A percentile compares a stretch with the other conserved stretches of the same genome.
Evolutionary conservation across 139 green algal genomes (phyloP).

Genomic region (Coccomyxa sp.): DNA sequence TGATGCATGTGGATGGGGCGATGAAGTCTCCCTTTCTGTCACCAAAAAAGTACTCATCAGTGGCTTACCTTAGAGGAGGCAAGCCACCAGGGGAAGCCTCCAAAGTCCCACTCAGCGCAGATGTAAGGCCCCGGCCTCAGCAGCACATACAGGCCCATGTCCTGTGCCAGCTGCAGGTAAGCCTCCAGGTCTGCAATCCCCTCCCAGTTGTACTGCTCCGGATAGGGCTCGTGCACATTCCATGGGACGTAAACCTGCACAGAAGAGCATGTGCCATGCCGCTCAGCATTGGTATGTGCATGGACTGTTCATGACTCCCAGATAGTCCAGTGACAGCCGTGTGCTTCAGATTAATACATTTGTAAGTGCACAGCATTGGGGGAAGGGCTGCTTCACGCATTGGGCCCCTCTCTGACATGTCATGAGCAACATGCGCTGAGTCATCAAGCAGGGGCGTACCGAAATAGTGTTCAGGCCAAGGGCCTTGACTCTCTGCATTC

Average conservation of each 20-base stretch:
- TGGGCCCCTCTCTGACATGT: too few relatives aligned
- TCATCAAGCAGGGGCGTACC: slow-evolving; percentile 3
- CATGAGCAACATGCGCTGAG: too few relatives aligned
- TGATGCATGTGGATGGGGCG: background rate
- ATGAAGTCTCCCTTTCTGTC: background rate
- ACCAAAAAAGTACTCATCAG: background rate
- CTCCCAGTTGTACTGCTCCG: slow-evolving; percentile 24
- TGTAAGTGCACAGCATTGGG: too few relatives aligned
- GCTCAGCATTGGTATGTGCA: too few relatives aligned
- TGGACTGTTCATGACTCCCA: too few relatives aligned
- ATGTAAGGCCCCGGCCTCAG: slow-evolving; percentile 47
- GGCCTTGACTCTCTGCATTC: slow-evolving; percentile 30
- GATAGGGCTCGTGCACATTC: slow-evolving; percentile 52
- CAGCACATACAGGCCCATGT: slow-evolving; percentile 40
- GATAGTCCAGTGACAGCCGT: too few relatives aligned
- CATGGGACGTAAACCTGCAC: slow-evolving; percentile 50
- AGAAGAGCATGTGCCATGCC: too few relatives aligned
- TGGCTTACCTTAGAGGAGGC: slow-evolving; percentile 20
- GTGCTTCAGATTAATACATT: too few relatives aligned
- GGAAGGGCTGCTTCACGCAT: background rate
- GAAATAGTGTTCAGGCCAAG: slow-evolving; percentile 56
- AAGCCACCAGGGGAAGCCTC: slow-evolving; percentile 59
- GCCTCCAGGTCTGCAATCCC: slow-evolving; percentile 23
- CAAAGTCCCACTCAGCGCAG: slow-evolving; percentile 53
- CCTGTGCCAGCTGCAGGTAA: slow-evolving; percentile 23